These are phyloP conservation scores for Scleromitrula shiraiana DNA, from an alignment of 2,329 filamentous ascomycete species.

Conservation along the genomic window DNA sequence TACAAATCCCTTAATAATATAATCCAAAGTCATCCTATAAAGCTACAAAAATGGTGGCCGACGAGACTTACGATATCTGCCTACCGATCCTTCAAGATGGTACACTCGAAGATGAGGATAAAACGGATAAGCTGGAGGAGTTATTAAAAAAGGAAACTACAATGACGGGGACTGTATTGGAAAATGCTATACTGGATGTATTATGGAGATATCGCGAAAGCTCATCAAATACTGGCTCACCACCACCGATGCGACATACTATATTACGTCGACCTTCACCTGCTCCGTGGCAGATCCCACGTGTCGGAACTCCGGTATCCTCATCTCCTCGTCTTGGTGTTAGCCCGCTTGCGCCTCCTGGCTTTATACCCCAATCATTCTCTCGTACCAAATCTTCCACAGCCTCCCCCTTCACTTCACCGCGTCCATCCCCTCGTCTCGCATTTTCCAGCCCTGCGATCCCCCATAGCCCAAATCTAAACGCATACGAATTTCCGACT, in stretches of 20 bases:
- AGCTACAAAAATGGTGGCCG: slow-evolving; percentile 64
- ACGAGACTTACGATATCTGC: slow-evolving; percentile 87
- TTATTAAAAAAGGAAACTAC: slow-evolving; percentile 72
- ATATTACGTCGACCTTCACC: slow-evolving; percentile 86
- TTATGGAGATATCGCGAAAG: slow-evolving; percentile 76
- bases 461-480: slow-evolving; percentile 87
- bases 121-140: slow-evolving; percentile 84
- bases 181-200: slow-evolving; percentile 84
- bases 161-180: slow-evolving; percentile 67
- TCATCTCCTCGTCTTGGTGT: slow-evolving; percentile 76
- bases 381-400: slow-evolving; percentile 68
- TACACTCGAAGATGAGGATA: slow-evolving; percentile 84
- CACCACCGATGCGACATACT: slow-evolving; percentile 79
- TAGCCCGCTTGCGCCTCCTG: slow-evolving; percentile 76
- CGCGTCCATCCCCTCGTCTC: slow-evolving; percentile 83
- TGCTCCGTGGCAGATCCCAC: slow-evolving; percentile 78
- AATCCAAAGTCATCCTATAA: neutral
- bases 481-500: slow-evolving; percentile 87
- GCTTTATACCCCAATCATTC: slow-evolving; percentile 73
- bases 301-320: slow-evolving; percentile 63
- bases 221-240: slow-evolving; percentile 59
- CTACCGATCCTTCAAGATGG: slow-evolving; percentile 79
- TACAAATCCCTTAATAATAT: slow-evolving; percentile 5
- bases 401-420: slow-evolving; percentile 87
- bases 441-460: slow-evolving; percentile 84